Base-by-base conservation (phyloP, 1,139 yeast genomes). In the Taphrina wiesneri region DNA sequence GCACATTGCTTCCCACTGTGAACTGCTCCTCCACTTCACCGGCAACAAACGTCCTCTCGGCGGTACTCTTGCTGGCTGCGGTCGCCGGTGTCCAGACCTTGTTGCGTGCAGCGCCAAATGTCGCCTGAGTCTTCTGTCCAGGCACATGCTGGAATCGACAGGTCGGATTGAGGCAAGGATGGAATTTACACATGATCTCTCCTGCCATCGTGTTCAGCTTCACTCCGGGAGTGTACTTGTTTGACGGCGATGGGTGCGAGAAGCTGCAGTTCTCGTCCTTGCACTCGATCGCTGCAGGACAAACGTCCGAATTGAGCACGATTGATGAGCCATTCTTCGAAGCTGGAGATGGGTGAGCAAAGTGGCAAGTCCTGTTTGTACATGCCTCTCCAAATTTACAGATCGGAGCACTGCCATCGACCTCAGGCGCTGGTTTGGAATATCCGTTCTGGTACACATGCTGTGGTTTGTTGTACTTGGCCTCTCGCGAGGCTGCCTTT, bases 281-380 rank as follows among this genome's bases (percentile, higher is more conserved):
- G 32, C 64, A 60, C n/a, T 51, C 52, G 39, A 49, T 60, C 30
- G 56, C 64, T 6, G 39, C 52, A 13, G 34, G 25, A 39, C 64
- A 60, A 28, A 51, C 25, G 15, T 52, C 64, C 32, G 64, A 39
- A 43, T 51, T 41, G 26, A 60, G 52, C 39, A 60, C 64, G 32
- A 60, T 60, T 15, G 57, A 49, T 7, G 64, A 60, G 41, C 64
- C 64, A 23, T 60, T 45, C 46, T 60, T 60, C 3, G 64, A 60
- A 2, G 64, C 64, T 15, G 64, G 64, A 5, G 64, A 60, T 17
- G 64, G 64, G 21, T 60, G 64, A 13, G 64, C 36, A 32, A 39
- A 60, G 43, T 53, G 57, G 25, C 64, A 60, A 21, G 64, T 21
- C 13, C 64, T 45, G 39, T 60, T 60, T 4, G 64, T 60, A 43